Evolutionary conservation across 441 rosid genomes (phyloP).

Genomic region (Adansonia grandidieri): DNA sequence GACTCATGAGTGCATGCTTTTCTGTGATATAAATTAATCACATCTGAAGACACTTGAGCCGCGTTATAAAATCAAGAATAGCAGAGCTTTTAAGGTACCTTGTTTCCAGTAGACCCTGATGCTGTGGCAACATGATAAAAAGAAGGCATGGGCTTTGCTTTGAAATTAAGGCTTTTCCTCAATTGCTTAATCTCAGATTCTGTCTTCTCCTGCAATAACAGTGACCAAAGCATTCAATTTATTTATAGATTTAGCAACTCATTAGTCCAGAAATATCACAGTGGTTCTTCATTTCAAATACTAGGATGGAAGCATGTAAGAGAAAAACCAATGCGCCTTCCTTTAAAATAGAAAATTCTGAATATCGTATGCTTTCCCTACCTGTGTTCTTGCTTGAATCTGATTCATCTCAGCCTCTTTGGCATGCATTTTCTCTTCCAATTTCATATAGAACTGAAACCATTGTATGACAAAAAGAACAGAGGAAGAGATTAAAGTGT

Average conservation of each 20-base stretch:
- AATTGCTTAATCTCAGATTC: conserved; percentile 67
- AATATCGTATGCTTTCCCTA: conserved; percentile 28
- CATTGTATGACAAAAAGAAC: conserved; percentile 15
- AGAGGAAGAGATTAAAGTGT: conserved; percentile 9
- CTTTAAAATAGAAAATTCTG: neutral
- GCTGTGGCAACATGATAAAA: conserved; percentile 51
- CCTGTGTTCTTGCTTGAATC: conserved; percentile 71
- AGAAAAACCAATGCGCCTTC: neutral
- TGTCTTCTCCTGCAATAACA: conserved; percentile 55
- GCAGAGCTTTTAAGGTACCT: conserved; percentile 46
- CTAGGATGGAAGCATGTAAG: neutral
- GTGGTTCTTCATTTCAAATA: conserved; percentile 1
- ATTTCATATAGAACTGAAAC: conserved; percentile 64
- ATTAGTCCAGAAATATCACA: neutral
- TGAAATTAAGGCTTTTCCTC: conserved; percentile 78
- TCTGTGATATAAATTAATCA: conserved; percentile 10
- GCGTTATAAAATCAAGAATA: conserved; percentile 5
- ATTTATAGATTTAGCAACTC: neutral
- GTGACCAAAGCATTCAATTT: conserved; percentile 20
- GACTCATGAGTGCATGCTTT: neutral
- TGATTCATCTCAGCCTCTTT: conserved; percentile 69
- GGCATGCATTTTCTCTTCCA: conserved; percentile 80
- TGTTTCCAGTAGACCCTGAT: conserved; percentile 46
- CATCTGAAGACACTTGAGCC: conserved; percentile 8
- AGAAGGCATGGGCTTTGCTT: conserved; percentile 88